Evolutionary conservation across 2,329 filamentous ascomycete species (phyloP), one percentile per base, ranked within the genome.

Genomic region (Ambrosiella beaveri): DNA sequence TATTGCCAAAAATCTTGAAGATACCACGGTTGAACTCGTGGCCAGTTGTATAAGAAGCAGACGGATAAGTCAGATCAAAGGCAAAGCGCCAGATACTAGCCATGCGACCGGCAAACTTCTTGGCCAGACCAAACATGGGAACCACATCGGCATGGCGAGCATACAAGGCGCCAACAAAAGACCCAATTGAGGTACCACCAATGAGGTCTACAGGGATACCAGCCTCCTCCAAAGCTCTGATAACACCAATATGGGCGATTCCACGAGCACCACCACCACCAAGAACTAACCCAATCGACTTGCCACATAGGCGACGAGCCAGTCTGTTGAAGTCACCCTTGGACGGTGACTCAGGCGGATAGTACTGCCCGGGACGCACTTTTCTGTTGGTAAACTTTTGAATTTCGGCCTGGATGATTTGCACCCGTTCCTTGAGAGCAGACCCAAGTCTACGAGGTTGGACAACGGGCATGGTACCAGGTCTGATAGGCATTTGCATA

Each of bases 1-100:
- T 87, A 65, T 96, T 88, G 12, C 90, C 93, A 68, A 98, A 96
- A 0, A 91, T 89, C 70, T 98, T 98, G 80, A 96, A 98, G 63
- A 98, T 96, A 45, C 93, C 93, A 6, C 93, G 86, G 65, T 98
- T 98, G 78, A 98, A 98, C 66, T 98, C 93, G 67, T 98, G 93
- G 0, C 93, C 93, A 0, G 93, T 98, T 0, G 94, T 98, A 71
- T 98, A 98, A 1, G 91, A 95, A 7, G 88, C 88, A 5, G 91
- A 93, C 0, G 93, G 93, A 68, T 98, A 98, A 0, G 93, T 98
- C 64, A 98, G 71, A 67, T 98, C 93, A 2, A 98, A 75, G 0
- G 90, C 90, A 68, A 98, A 96, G n/a, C 93, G 82, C 93, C 93
- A 98, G 72, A 97, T 88, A 70, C 91, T 97, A 50, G 88, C 88